phyloP scores from a whole-genome alignment of 495 filamentous ascomycete genomes.

The Trichoderma erinaceum region DNA sequence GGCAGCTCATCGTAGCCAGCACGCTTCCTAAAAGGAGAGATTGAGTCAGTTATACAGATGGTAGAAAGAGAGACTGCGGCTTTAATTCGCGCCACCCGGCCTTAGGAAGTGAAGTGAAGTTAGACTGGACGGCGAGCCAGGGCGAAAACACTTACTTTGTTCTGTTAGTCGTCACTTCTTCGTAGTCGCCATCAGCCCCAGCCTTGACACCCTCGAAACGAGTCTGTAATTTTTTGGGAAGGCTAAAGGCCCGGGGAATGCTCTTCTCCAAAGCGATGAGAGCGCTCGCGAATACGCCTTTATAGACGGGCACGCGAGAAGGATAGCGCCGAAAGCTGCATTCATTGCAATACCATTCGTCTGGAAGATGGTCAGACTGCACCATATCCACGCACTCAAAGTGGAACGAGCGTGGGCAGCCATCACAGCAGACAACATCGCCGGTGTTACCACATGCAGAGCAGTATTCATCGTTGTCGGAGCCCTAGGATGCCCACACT shows the following conservation, averaged over 20 bases:
- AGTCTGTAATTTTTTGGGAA: conserved; percentile 62
- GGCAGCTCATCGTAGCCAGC: conserved; percentile 57
- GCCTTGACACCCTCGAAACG: conserved; percentile 69
- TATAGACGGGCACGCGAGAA: conserved; percentile 33
- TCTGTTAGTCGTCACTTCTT: conserved; percentile 41
- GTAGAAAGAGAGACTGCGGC: conserved; percentile 20
- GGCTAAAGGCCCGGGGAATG: conserved; percentile 65
- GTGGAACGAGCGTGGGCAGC: conserved; percentile 81
- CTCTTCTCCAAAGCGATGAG: conserved; percentile 53
- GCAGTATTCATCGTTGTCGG: conserved; percentile 84
- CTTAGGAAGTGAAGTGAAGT: neutral
- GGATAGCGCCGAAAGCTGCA: conserved; percentile 46
- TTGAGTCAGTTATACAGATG: conserved; percentile 23
- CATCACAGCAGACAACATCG: conserved; percentile 87
- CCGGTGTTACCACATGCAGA: conserved; percentile 73
- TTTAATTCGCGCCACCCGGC: conserved; percentile 20
- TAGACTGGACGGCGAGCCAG: neutral
- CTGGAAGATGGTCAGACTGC: conserved; percentile 55
- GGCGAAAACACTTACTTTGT: conserved; percentile 27
- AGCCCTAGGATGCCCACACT: conserved; percentile 12
- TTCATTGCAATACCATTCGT: conserved; percentile 77
- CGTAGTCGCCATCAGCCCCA: conserved; percentile 71
- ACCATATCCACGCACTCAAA: conserved; percentile 72
- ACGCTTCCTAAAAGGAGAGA: conserved; percentile 38
- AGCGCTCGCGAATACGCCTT: conserved; percentile 51